Base-by-base conservation (phyloP, 2,329 filamentous ascomycete species). In the Claviceps pazoutovae region DNA sequence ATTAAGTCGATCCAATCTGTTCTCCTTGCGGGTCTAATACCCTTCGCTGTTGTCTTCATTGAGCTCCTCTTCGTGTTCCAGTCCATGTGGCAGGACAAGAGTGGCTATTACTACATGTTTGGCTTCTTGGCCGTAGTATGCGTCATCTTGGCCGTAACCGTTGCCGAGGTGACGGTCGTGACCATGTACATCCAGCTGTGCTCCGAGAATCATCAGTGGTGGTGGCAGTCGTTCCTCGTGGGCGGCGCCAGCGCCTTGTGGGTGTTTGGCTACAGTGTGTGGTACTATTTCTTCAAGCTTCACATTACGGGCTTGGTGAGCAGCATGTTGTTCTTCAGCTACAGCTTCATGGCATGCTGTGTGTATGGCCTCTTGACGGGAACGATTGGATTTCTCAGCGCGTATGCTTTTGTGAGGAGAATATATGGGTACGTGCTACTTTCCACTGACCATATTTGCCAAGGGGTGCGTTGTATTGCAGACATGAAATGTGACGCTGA, bases 61-160 rank as follows among this genome's bases (percentile, higher is more conserved):
- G 88, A 94, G 68, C 75, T 94, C 14, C 74, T 91, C 43, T 93
- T 90, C 64, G 83, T 93, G 48, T 93, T 94, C 68, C 86, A 88
- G 68, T 89, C 84, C 48, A 67, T 94, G 37, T 93, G 88, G 86
- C 84, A 90, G 65, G 88, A 94, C 68, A 94, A 94, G 72, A 88
- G 82, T 61, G 87, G 86, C 6, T 94, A 90, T 67, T 95, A 95
- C 68, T 95, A 95, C 66, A 83, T 94, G 21, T 95, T 93, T 63
- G 88, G 88, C 11, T 95, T 91, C 70, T 68, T 93, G 56, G 82
- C 83, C 7, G 80, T 88, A 16, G 84, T 93, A 9, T 82, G 75
- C 23, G 70, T 79, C 11, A 84, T 93, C 53, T 69, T 93, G 8
- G 74, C 88, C 34, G 67, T 93, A 43, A 88, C 86, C 0, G 80